Evolutionary conservation across 1,284 basidiomycete genomes (phyloP).

Genomic region (Tausonia pullulans): DNA sequence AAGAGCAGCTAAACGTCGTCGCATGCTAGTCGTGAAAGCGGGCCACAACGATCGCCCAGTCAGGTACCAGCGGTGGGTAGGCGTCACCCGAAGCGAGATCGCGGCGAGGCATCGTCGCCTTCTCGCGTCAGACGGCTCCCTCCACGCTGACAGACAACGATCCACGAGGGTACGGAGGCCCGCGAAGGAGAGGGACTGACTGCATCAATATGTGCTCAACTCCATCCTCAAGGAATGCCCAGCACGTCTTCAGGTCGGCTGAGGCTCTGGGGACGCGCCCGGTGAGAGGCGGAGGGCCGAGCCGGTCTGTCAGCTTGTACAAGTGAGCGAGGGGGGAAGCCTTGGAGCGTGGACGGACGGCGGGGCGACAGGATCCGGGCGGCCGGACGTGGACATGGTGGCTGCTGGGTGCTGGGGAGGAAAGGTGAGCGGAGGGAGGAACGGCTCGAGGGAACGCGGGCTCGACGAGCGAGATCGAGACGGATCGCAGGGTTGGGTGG

Average conservation of each 20-base stretch:
- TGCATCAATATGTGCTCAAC: slow-evolving; percentile 88
- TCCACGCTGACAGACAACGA: too few species aligned
- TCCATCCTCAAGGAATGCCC: slow-evolving; percentile 76
- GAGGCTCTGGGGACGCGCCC: background rate
- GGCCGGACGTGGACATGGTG: background rate
- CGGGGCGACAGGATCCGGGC: slow-evolving; percentile 1
- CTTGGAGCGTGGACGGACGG: background rate
- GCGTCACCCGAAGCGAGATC: too few species aligned
- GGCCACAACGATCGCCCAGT: too few species aligned
- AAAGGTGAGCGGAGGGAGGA: background rate
- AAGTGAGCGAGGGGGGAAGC: background rate
- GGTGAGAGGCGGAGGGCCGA: background rate
- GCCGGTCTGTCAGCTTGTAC: background rate
- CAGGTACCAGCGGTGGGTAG: too few species aligned
- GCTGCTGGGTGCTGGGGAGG: background rate
- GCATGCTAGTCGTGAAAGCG: too few species aligned
- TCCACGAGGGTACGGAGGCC: too few species aligned
- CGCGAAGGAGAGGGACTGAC: slow-evolving; percentile 21
- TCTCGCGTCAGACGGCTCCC: too few species aligned
- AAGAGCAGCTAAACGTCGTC: too few species aligned
- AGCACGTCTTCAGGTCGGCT: slow-evolving; percentile 71
- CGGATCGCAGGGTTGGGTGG: too few species aligned
- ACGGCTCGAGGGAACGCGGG: too few species aligned
- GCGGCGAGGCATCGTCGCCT: too few species aligned
- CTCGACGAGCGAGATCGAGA: too few species aligned